phyloP scores from a whole-genome alignment of 352 stramenopile genomes.

The Pythium vanterpoolii region DNA sequence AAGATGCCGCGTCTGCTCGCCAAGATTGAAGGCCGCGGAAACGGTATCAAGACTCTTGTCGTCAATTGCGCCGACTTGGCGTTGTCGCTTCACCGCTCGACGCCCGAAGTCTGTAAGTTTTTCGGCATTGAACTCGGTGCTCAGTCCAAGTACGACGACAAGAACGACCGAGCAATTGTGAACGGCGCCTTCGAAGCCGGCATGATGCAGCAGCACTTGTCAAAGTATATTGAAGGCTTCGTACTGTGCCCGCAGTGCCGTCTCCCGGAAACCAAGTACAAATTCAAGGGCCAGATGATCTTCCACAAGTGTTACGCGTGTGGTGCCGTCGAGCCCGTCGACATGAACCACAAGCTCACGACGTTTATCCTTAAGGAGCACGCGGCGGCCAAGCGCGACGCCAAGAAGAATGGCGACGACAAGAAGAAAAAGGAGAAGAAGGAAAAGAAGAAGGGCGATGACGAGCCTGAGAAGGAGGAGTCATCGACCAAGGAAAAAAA shows the following conservation, averaged over 20 bases:
- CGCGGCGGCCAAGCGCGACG: slow-evolving; percentile 88
- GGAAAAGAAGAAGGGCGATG: slow-evolving; percentile 46
- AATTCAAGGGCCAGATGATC: slow-evolving; percentile 97
- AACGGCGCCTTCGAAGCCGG: slow-evolving; percentile 95
- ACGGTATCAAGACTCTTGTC: slow-evolving; percentile 99
- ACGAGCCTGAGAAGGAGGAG: slow-evolving; percentile 70
- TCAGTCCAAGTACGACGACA: slow-evolving; percentile 97
- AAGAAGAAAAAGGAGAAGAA: slow-evolving; percentile 84
- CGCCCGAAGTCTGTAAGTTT: slow-evolving; percentile 98
- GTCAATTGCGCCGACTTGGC: slow-evolving; percentile 97
- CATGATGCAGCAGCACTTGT: slow-evolving; percentile 93
- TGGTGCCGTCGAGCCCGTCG: slow-evolving; percentile 94
- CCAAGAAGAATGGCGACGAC: slow-evolving; percentile 82
- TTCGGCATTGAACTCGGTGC: slow-evolving; percentile 98
- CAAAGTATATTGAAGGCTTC: slow-evolving; percentile 98
- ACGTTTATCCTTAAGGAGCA: slow-evolving; percentile 97
- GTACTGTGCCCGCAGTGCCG: slow-evolving; percentile 97
- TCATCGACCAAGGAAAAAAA: slow-evolving; percentile 45
- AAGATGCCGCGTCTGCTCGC: slow-evolving; percentile 97
- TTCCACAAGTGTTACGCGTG: slow-evolving; percentile 98
- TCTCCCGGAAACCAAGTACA: slow-evolving; percentile 98
- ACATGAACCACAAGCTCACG: slow-evolving; percentile 98
- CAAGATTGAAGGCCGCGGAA: slow-evolving; percentile 98
- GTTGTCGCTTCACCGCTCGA: slow-evolving; percentile 90
- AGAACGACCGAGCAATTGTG: slow-evolving; percentile 95